Percentiles rank a stretch among this genome's conserved stretches.
Conservation (phyloP, 2,329 filamentous ascomycete species). For the Talaromyces sp. region DNA sequence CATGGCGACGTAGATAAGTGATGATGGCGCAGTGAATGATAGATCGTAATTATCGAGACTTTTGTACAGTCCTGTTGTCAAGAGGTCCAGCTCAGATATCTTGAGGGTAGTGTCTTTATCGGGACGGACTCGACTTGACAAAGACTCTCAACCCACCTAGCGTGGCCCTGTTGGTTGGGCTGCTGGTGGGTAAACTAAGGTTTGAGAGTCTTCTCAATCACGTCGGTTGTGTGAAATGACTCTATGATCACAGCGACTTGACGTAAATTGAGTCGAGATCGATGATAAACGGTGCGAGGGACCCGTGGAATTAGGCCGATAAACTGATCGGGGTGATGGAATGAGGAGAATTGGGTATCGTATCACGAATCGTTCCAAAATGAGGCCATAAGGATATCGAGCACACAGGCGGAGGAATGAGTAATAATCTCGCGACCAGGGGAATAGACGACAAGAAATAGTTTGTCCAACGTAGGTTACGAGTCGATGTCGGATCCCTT, state of each 20-base stretch:
- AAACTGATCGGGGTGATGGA: conserved; percentile 6
- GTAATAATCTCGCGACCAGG: not conserved
- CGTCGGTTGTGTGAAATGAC: not conserved
- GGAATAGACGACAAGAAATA: not conserved
- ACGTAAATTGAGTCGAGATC: not conserved
- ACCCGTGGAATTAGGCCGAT: not conserved
- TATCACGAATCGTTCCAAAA: not conserved
- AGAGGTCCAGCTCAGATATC: too few species aligned
- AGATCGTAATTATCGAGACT: too few species aligned
- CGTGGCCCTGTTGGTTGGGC: conserved; percentile 26
- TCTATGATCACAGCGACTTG: not conserved
- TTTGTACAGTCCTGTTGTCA: not conserved
- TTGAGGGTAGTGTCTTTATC: not conserved
- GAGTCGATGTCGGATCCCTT: not conserved
- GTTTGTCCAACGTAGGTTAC: not conserved
- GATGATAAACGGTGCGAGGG: conserved; percentile 1
- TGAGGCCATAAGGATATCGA: not conserved
- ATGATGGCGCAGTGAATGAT: not conserved
- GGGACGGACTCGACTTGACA: not conserved
- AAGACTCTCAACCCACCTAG: conserved; percentile 22
- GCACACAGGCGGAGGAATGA: not conserved
- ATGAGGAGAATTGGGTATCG: not conserved
- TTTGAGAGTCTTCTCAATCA: conserved; percentile 1
- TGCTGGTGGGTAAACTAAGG: conserved; percentile 19
- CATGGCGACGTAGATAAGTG: conserved; percentile 20